Evolutionary conservation across 768 basidiomycete species (phyloP), one percentile per base, ranked within the genome.

Genomic region (Neoboletus brunneissimus): DNA sequence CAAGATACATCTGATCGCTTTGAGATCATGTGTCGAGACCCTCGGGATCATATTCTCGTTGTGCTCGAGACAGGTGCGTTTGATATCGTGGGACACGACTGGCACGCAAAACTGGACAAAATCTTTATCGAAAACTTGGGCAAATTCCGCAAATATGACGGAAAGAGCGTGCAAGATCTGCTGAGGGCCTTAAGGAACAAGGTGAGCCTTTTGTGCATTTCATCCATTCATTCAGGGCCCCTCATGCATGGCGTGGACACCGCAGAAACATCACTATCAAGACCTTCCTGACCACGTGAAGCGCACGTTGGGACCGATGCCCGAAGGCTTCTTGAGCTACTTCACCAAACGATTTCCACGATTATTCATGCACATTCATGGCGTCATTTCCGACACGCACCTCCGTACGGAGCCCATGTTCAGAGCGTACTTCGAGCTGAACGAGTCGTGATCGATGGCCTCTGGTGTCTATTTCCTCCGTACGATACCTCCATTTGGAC

Each of bases 1-100:
- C 95, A 96, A 72, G 97, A 98, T 60, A 92, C 94, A 0, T 97
- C 94, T 0, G 96, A 98, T 72, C 84, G 95, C 5, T 99, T 98
- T 71, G 97, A 98, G 73, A 94, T 94, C 69, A 96, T 98, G 93
- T 90, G 88, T 62, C 84, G 93, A 31, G 94, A 96, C 47, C 94
- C 95, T 0, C 86, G 85, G 54, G 92, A 96, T 54, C 79, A 84
- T 0, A 80, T 84, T 54, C 79, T 99, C 23, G 63, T 91, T 13
- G 73, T 79, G 12, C 81, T 99, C 18, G 97, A 99, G 74, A 79
- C 73, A 0, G 80, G 79, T 45, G 89, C 92, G 0, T 61, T 67
- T 32, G 71, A 73, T 10, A 86, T 98, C 48, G 88, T 99, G 3
- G 94, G 94, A 23, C 81, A 82, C 55, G 96, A 98, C 72, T 99